phyloP scores from a whole-genome alignment of 2,329 filamentous ascomycete genomes.

The Graphilbum ipis-grandicollis region DNA sequence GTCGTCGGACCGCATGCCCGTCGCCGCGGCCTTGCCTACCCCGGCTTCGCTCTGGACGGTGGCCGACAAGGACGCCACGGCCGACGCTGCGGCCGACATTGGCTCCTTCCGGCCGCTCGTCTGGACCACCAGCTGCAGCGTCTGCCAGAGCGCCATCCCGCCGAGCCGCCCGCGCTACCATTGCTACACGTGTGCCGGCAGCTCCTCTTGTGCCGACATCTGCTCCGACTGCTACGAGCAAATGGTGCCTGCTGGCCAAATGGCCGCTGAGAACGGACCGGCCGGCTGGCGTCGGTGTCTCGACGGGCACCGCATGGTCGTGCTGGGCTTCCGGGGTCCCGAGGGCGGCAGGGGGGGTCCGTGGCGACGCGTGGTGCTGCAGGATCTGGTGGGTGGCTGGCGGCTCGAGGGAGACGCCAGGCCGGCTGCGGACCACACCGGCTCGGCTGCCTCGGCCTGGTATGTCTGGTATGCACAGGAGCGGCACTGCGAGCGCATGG shows the following conservation, averaged over 20 bases:
- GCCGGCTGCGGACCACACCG: slow-evolving; percentile 1
- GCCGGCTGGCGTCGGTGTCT: slow-evolving; percentile 73
- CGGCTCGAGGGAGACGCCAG: slow-evolving; percentile 31
- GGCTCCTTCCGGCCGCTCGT: slow-evolving; percentile 49
- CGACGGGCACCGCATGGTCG: slow-evolving; percentile 66
- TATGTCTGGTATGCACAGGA: slow-evolving; percentile 16
- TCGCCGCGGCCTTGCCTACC: too few relatives aligned
- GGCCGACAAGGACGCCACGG: slow-evolving; percentile 16
- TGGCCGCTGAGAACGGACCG: slow-evolving; percentile 59
- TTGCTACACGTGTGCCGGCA: slow-evolving; percentile 55
- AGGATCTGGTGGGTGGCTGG: slow-evolving; percentile 62
- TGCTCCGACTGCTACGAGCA: slow-evolving; percentile 62
- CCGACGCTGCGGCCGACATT: slow-evolving; percentile 25
- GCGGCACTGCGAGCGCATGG: slow-evolving; percentile 25
- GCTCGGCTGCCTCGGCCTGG: slow-evolving; percentile 3
- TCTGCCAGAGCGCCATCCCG: slow-evolving; percentile 57
- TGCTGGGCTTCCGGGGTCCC: slow-evolving; percentile 51
- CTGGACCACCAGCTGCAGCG: slow-evolving; percentile 61
- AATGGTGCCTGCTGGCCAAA: slow-evolving; percentile 38
- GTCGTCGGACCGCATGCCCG: too few relatives aligned
- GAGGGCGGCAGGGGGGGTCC: slow-evolving; percentile 28
- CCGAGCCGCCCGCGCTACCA: slow-evolving; percentile 58
- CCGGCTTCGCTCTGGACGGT: slow-evolving; percentile 26
- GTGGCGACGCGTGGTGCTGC: slow-evolving; percentile 48
- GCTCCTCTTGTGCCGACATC: slow-evolving; percentile 85